Base-by-base conservation (phyloP, 805 yeast genomes). In the Saccharomycopsis capsularis region DNA sequence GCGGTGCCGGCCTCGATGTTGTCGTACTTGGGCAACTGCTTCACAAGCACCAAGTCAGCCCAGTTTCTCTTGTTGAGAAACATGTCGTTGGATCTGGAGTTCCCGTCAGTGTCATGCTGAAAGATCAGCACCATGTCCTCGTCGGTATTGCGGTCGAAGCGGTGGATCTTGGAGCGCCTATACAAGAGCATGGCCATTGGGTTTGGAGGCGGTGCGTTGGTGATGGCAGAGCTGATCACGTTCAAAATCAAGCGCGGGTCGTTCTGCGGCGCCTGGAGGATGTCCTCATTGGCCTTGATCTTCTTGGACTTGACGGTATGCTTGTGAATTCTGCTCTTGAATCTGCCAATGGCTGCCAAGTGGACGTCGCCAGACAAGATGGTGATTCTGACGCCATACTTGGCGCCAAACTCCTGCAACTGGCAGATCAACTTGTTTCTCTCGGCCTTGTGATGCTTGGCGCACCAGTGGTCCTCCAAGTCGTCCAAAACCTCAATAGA, bases 401-500 rank as follows among this genome's bases (percentile, higher is more conserved):
- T 57, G 29, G 84, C 74, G 2, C 91, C 88, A 58, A 89, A 79
- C 40, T 75, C 75, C 54, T 81, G 79, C 41, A 91, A 68, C 53
- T 69, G 69, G 36, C 70, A 72, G 54, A 90, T 67, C 36, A 91
- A 70, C 56, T 63, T 61, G 64, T 91, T 91, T 53, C 99, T 76
- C 66, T 91, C 99, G 43, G 66, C 65, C 63, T 91, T 93, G 67
- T 91, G 99, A 62, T 82, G 76, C 51, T 74, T 74, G 3, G 96
- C 82, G 63, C 97, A 89, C 99, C 99, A 91, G 67, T 91, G 98
- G 63, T 91, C 99, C 60, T 89, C 82, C 64, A 93, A 71, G 63
- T 91, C 98, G 61, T 93, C 98, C 56, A 93, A 73, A 15, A 91
- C 78, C 66, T 91, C 98, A 4, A 91, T 81, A 37, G 84, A 79